Percentiles rank a stretch among this genome's conserved stretches.
These are phyloP conservation scores for Phytophthora aleatoria DNA, from an alignment of 352 stramenopile genomes.

Conservation along the genomic window DNA sequence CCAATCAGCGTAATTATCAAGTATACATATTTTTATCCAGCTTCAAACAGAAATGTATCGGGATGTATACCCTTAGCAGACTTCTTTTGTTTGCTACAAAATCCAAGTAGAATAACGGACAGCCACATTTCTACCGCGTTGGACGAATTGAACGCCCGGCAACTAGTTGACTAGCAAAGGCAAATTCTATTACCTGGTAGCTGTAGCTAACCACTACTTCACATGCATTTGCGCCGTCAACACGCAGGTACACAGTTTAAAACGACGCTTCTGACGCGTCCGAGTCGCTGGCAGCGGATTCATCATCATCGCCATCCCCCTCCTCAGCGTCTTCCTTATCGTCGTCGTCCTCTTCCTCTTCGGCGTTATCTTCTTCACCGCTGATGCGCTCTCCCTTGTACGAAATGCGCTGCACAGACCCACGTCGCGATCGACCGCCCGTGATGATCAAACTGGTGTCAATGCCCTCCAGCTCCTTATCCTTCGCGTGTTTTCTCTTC, in stretches of 20 bases:
- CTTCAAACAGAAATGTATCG: not conserved
- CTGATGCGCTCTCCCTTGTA: constrained; percentile 42
- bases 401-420: constrained; percentile 29
- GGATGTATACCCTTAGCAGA: not conserved
- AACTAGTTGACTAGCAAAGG: no score
- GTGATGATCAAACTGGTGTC: constrained; percentile 82
- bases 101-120: constrained; percentile 6
- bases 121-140: not conserved
- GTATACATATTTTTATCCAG: constrained; percentile 1
- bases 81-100: not conserved
- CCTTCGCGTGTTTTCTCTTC: constrained; percentile 71
- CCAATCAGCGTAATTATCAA: not conserved
- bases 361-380: constrained; percentile 43
- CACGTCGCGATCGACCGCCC: constrained; percentile 37
- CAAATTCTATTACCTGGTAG: constrained; percentile 12
- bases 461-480: constrained; percentile 82
- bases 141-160: no score
- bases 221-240: constrained; percentile 11
- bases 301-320: constrained; percentile 4
- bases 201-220: constrained; percentile 11
- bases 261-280: no score
- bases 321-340: constrained; percentile 13
- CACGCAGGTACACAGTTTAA: not conserved
- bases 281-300: constrained; percentile 20
- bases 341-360: constrained; percentile 25